Evolutionary conservation across 306 rosid species (phyloP).

Genomic region (Dryas octopetala): DNA sequence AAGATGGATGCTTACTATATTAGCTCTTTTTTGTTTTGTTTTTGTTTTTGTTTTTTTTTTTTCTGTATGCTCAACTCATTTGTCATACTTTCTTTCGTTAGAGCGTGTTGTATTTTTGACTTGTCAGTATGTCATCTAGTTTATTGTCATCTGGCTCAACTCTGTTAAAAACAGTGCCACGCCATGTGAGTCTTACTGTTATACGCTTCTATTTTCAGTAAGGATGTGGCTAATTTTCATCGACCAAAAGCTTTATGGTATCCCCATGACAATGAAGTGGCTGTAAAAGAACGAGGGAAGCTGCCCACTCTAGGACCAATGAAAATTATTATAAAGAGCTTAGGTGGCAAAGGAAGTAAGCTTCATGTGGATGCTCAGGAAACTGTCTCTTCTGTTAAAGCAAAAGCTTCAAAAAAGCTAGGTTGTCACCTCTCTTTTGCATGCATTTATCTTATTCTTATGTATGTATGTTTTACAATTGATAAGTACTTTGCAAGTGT

Average conservation of each 20-base stretch:
- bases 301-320: conserved; percentile 70
- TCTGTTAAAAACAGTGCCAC: background rate
- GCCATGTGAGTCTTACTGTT: too few species aligned
- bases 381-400: conserved; percentile 71
- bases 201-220: conserved; percentile 47
- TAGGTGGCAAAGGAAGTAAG: conserved; percentile 94
- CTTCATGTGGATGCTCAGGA: conserved; percentile 79
- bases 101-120: background rate
- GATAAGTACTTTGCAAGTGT: conserved; percentile 1
- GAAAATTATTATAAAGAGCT: conserved; percentile 84
- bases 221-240: conserved; percentile 93
- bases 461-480: conserved; percentile 5
- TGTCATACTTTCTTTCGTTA: background rate
- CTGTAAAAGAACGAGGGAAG: conserved; percentile 79
- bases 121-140: background rate
- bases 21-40: background rate
- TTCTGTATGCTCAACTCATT: background rate
- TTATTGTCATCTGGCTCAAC: background rate
- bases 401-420: conserved; percentile 91
- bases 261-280: conserved; percentile 88
- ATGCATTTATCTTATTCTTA: conserved; percentile 12
- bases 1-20: conserved; percentile 28
- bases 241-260: conserved; percentile 95
- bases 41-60: background rate
- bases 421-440: conserved; percentile 52